Evolutionary conservation across 768 basidiomycete genomes (phyloP).

Genomic region (Pulveroboletus sp.): DNA sequence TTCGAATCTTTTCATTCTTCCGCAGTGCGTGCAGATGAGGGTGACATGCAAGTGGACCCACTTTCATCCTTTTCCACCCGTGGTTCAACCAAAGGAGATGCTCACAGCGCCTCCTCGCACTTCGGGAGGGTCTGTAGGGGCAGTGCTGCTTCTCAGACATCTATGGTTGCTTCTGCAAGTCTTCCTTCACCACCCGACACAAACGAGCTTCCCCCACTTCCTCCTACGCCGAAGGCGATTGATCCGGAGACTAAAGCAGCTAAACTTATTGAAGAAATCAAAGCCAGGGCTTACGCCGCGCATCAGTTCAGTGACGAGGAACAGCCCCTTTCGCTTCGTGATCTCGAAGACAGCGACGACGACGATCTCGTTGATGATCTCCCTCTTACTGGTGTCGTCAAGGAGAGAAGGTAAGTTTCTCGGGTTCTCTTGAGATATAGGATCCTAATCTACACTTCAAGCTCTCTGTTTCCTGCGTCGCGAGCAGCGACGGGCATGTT

Average conservation of each 20-base stretch:
- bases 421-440: background rate
- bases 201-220: constrained; percentile 18
- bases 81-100: constrained; percentile 7
- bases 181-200: constrained; percentile 26
- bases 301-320: constrained; percentile 44
- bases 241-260: constrained; percentile 44
- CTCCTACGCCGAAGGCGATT: constrained; percentile 31
- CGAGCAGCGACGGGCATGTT: constrained; percentile 2
- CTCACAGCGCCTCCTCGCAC: background rate
- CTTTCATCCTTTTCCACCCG: constrained; percentile 10
- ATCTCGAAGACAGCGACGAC: constrained; percentile 51
- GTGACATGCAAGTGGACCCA: constrained; percentile 17
- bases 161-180: constrained; percentile 8
- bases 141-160: constrained; percentile 9
- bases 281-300: constrained; percentile 52
- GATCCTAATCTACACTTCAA: constrained; percentile 1
- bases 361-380: constrained; percentile 36
- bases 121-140: constrained; percentile 10
- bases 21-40: background rate
- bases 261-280: constrained; percentile 60
- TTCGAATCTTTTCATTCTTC: constrained; percentile 15
- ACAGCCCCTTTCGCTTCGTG: constrained; percentile 34
- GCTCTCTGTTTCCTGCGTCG: constrained; percentile 1
- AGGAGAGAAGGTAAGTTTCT: constrained; percentile 9
- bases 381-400: constrained; percentile 6